These are phyloP conservation scores for Bryum argenteum DNA, from an alignment of 225 moss, liverwort and hornwort species.

Conservation along the genomic window DNA sequence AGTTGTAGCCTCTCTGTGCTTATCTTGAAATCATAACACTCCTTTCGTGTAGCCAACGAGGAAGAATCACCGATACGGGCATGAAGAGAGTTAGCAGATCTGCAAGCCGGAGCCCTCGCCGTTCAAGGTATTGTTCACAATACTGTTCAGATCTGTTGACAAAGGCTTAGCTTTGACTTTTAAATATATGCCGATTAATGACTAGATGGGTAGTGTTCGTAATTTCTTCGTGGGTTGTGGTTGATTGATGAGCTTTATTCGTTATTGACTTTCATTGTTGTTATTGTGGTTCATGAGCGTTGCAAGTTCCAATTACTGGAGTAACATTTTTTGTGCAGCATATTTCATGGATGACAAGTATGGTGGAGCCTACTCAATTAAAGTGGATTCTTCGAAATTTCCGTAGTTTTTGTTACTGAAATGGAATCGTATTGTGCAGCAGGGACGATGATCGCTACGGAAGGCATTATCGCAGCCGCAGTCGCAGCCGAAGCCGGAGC, in stretches of 20 bases:
- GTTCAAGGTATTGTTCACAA: conserved; percentile 57
- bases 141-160: background rate
- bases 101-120: conserved; percentile 86
- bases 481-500: conserved; percentile 80
- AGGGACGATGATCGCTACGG: conserved; percentile 70
- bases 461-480: conserved; percentile 72
- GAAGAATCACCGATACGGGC: conserved; percentile 88
- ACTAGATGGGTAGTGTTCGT: background rate
- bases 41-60: conserved; percentile 69
- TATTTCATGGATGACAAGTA: background rate
- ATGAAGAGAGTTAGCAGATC: conserved; percentile 88
- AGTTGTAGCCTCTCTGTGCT: background rate
- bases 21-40: background rate
- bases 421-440: conserved; percentile 42
- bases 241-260: background rate
- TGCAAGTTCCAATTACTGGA: background rate
- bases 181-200: background rate
- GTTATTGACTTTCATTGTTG: background rate
- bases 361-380: background rate
- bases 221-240: background rate
- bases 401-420: conserved; percentile 26
- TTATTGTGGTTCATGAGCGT: background rate
- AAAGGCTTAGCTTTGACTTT: background rate
- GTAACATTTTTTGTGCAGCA: background rate
- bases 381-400: background rate